Evolutionary conservation across 768 basidiomycete species (phyloP).

Genomic region (Mycena amicta): DNA sequence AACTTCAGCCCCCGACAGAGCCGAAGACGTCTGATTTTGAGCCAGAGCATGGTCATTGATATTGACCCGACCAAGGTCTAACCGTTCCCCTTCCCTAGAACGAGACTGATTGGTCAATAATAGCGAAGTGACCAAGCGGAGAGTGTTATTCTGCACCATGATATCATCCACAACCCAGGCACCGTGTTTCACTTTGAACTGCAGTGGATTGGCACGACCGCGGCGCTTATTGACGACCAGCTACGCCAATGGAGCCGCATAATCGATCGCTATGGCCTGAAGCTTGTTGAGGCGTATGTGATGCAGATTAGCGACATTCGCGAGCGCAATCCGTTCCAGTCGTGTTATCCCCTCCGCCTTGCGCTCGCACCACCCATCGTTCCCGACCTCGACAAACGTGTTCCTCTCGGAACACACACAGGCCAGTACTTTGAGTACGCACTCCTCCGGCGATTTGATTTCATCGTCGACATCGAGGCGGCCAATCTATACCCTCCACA

Average conservation of each 20-base stretch:
- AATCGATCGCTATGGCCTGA: conserved; percentile 88
- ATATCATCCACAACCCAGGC: conserved; percentile 92
- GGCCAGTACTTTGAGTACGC: conserved; percentile 81
- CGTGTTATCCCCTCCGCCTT: conserved; percentile 83
- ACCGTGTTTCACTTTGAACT: conserved; percentile 97
- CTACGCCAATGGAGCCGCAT: conserved; percentile 78
- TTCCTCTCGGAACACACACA: conserved; percentile 68
- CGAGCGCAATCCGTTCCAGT: conserved; percentile 87
- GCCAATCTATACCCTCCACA: conserved; percentile 74
- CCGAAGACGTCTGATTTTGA: conserved; percentile 71
- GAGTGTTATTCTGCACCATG: conserved; percentile 86
- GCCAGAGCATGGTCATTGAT: conserved; percentile 91
- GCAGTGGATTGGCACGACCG: conserved; percentile 95
- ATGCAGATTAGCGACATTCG: conserved; percentile 88
- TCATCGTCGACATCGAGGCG: conserved; percentile 85
- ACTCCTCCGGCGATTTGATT: conserved; percentile 74
- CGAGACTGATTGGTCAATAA: background rate
- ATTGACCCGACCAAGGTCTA: conserved; percentile 74
- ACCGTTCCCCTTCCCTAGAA: conserved; percentile 6
- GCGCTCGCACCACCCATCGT: conserved; percentile 73
- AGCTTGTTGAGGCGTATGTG: conserved; percentile 91
- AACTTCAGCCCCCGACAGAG: conserved; percentile 45
- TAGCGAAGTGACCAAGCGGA: conserved; percentile 88
- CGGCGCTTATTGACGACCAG: conserved; percentile 87
- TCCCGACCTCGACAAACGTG: conserved; percentile 63